phyloP scores from a whole-genome alignment of 2,329 filamentous ascomycete genomes.

The Sphaceloma murrayae region DNA sequence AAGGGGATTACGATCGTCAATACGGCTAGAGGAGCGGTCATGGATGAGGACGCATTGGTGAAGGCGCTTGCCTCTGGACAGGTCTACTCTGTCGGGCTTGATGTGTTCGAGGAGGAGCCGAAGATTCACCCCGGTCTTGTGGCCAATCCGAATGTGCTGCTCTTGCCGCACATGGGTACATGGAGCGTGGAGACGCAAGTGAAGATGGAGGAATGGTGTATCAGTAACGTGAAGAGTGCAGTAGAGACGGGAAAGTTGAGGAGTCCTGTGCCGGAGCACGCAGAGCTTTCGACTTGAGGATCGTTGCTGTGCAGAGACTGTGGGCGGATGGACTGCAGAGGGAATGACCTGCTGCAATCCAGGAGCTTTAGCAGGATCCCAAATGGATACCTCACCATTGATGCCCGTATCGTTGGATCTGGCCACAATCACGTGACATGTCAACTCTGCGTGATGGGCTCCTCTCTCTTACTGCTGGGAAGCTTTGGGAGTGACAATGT shows the following conservation, averaged over 20 bases:
- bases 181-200: constrained; percentile 59
- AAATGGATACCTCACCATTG: no score
- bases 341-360: no score
- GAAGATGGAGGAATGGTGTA: constrained; percentile 64
- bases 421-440: no score
- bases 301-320: background rate
- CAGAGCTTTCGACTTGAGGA: constrained; percentile 15
- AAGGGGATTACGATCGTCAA: constrained; percentile 67
- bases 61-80: constrained; percentile 59
- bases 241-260: constrained; percentile 53
- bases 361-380: no score
- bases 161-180: constrained; percentile 81
- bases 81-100: constrained; percentile 62
- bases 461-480: no score
- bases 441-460: no score
- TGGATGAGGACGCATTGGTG: constrained; percentile 73
- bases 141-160: constrained; percentile 58
- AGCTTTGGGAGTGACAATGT: no score
- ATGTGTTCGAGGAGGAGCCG: constrained; percentile 78
- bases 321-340: no score
- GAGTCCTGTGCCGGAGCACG: constrained; percentile 66
- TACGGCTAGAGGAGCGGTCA: constrained; percentile 71
- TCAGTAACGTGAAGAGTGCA: constrained; percentile 58
- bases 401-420: no score
- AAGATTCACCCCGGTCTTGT: constrained; percentile 63